These are phyloP conservation scores for Tetragonia tetragonoides DNA, from an alignment of 148 eudicot genomes.

Conservation along the genomic window DNA sequence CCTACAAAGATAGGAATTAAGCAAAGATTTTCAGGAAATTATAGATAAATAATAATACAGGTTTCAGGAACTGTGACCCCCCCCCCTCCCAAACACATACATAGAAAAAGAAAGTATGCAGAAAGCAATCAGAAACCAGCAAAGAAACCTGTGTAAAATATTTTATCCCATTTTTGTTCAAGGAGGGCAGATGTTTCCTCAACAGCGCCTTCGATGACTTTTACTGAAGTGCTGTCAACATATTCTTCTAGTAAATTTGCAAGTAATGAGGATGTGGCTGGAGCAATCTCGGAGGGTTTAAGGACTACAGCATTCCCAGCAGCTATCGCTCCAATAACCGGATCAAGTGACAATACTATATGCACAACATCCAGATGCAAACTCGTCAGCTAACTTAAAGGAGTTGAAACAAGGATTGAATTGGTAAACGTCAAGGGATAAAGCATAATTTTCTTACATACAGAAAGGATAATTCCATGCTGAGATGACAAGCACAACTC, in stretches of 20 bases:
- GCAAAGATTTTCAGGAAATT: neutral
- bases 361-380: neutral
- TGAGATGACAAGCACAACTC: conserved; percentile 68
- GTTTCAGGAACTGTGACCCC: neutral
- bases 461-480: conserved; percentile 91
- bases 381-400: neutral
- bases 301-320: conserved; percentile 90
- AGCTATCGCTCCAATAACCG: conserved; percentile 87
- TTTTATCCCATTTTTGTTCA: conserved; percentile 92
- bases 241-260: conserved; percentile 58
- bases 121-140: neutral
- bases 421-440: neutral
- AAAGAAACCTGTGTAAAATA: conserved; percentile 82
- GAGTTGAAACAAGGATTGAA: neutral
- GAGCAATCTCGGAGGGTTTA: conserved; percentile 88
- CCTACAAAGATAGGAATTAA: conserved; percentile 30
- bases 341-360: conserved; percentile 77
- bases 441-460: conserved; percentile 36
- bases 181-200: conserved; percentile 69
- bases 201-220: conserved; percentile 75
- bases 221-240: conserved; percentile 56
- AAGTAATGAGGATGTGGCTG: conserved; percentile 70
- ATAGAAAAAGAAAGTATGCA: neutral
- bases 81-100: too few relatives aligned
- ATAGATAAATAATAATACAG: neutral